Evolutionary conservation across 1,284 basidiomycete species (phyloP), one percentile per base, ranked within the genome.

Genomic region (Ganoderma leucocontextum): DNA sequence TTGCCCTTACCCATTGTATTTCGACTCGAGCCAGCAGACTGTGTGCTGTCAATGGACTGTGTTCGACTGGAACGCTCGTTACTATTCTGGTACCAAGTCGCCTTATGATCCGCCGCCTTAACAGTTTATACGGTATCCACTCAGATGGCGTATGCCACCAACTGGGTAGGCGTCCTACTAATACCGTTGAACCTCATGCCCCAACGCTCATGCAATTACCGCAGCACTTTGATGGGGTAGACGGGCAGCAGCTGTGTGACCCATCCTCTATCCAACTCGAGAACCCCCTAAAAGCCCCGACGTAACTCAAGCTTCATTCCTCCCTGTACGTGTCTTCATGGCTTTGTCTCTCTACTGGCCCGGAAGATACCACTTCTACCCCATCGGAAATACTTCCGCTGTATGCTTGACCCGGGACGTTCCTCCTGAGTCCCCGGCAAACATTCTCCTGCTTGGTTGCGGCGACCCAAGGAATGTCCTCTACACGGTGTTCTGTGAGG

Each of bases 381-480:
- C 87, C 0, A 78, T 88, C 44, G 87, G 89, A 36, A 90, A 89
- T 71, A 87, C 87, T 0, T 77, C 87, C 15, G 82, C 89, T 5
- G 75, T 85, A 2, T 84, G 78, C 62, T 78, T 90, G 2, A 86
- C 85, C 1, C 80, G 84, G 49, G 79, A 84, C 61, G 71, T 89
- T 1, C 78, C 85, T 55, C 82, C 83, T 2, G 86, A 87, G 65
- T 76, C 81, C 60, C 67, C 78, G 25, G 86, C 84, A 5, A 75
- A 83, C 35, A 76, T 88, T 22, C 78, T 90, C 12, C 80, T 87
- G 19, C 77, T 89, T 35, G 88, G 83, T 9, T 89, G 87, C 71
- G 88, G 89, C 19, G 89, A 90, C 72, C 84, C 85, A 22, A 79
- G 88, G 47, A 86, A 82, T 66, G 83, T 90, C 17, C 69, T 91